Base-by-base conservation (phyloP, 2,329 filamentous ascomycete species). In the Pyricularia pennisetigena region DNA sequence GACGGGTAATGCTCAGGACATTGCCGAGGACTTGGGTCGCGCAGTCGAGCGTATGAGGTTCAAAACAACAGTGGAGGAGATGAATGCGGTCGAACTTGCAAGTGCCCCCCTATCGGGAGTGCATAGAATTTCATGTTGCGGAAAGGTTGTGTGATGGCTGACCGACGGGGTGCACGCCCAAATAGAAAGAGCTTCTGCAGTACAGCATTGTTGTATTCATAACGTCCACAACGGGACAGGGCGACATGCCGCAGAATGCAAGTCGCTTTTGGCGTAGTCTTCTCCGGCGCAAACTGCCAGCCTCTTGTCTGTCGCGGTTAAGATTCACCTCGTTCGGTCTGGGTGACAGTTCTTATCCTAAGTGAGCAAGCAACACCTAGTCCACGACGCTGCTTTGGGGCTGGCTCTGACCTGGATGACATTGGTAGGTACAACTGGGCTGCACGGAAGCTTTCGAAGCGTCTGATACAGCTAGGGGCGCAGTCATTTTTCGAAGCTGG, bases 311-410 rank as follows among this genome's bases (percentile, higher is more conserved):
- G 57, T 76, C 81, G 54, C 83, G 85, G 41, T 80, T 97, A 70
- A 84, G 82, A 1, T 98, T 97, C 78, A 90, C 92, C 3, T 91
- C 90, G 0, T 97, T 98, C 81, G 95, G 95, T 0, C 84, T 98
- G 0, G 95, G 95, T 0, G 95, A 99, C 78, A 97, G 91, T 74
- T 97, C 94, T 1, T 99, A 99, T 82, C 85, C 90, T 68, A 94
- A 96, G 89, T 95, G 57, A 61, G 57, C 57, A 61, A 61, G 9
- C 23, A 24, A 61, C 16, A n/a, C 10, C 35, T 54, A 20, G 20
- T 5, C 16, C 10, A n/a, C n/a, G 41, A n/a, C 4, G 65, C n/a
- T 23, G 57, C 62, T 20, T 16, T 23, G n/a, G 32, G 12, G 54
- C 32, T 57, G 59, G 26, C 4, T 23, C 28, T 68, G 28, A 49